Evolutionary conservation across 257 asterid species (phyloP).

Genomic region (Gentiana dahurica): DNA sequence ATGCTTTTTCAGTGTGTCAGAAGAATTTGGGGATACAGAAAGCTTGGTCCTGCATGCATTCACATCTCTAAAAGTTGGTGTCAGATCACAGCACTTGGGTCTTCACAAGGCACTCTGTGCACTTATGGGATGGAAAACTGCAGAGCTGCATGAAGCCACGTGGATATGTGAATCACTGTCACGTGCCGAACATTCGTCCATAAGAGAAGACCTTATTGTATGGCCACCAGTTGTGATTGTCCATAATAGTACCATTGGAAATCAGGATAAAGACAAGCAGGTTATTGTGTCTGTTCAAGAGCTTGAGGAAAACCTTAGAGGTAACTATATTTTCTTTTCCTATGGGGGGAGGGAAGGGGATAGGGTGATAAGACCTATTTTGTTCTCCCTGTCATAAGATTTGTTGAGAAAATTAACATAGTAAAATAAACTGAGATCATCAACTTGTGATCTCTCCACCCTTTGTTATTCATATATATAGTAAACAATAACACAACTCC

Average conservation of each 20-base stretch:
- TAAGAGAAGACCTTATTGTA: slow-evolving; percentile 55
- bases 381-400: too few species aligned
- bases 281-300: slow-evolving; percentile 44
- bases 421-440: too few species aligned
- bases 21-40: slow-evolving; percentile 42
- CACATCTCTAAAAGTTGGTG: slow-evolving; percentile 33
- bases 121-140: slow-evolving; percentile 53
- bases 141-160: slow-evolving; percentile 22
- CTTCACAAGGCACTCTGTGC: slow-evolving; percentile 64
- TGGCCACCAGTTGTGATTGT: slow-evolving; percentile 69
- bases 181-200: slow-evolving; percentile 23
- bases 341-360: neutral
- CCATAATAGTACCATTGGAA: slow-evolving; percentile 38
- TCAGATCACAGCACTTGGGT: slow-evolving; percentile 62
- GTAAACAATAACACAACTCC: too few species aligned
- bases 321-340: slow-evolving; percentile 17
- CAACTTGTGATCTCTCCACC: too few species aligned
- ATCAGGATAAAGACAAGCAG: slow-evolving; percentile 27
- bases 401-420: too few species aligned
- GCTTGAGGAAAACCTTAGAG: slow-evolving; percentile 41
- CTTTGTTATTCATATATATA: too few species aligned
- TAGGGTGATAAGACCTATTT: too few species aligned
- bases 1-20: slow-evolving; percentile 40
- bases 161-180: slow-evolving; percentile 47
- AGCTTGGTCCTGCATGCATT: slow-evolving; percentile 55